Conservation (phyloP, 306 rosid species). For the Comarum palustre region DNA sequence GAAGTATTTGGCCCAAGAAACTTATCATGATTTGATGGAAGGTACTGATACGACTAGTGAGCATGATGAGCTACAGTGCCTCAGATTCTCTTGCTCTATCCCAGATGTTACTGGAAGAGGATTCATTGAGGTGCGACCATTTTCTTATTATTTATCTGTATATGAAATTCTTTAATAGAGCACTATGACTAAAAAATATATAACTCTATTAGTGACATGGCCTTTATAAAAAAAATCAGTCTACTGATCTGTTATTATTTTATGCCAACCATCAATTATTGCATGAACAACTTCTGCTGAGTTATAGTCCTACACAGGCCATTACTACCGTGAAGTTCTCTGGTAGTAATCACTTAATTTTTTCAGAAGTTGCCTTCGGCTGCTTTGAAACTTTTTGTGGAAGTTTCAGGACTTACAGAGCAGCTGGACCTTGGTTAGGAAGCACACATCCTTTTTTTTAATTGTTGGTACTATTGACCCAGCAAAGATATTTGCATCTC, state of each 20-base stretch:
- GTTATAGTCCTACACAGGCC: neutral
- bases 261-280: neutral
- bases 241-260: neutral
- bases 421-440: neutral
- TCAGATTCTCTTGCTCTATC: slow-evolving; percentile 63
- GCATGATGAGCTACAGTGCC: slow-evolving; percentile 53
- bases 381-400: slow-evolving; percentile 5
- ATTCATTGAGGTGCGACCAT: slow-evolving; percentile 73
- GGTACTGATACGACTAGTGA: slow-evolving; percentile 34
- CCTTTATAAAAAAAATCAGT: neutral
- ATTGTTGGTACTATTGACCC: neutral
- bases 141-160: neutral
- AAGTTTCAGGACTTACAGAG: neutral
- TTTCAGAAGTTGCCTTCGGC: neutral
- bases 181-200: neutral
- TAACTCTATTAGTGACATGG: neutral
- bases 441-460: neutral
- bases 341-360: neutral
- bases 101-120: slow-evolving; percentile 77
- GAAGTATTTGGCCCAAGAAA: slow-evolving; percentile 65
- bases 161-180: neutral
- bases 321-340: neutral
- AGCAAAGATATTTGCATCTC: neutral
- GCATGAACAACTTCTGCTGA: slow-evolving; percentile 3
- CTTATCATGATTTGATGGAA: slow-evolving; percentile 54